Conservation (phyloP, 345 rosid genomes). For the Iberis pinnata region DNA sequence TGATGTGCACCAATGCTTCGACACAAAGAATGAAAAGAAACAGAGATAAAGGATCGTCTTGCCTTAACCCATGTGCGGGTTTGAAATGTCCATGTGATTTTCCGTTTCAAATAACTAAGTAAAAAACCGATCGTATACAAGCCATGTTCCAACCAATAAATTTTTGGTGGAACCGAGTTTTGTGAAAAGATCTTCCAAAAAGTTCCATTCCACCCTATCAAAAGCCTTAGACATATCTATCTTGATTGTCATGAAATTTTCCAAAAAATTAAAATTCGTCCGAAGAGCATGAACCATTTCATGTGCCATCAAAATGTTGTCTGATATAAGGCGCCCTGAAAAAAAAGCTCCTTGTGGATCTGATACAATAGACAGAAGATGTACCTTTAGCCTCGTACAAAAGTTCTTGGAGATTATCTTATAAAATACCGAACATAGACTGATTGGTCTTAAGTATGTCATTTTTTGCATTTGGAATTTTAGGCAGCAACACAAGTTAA, state of each 20-base stretch:
- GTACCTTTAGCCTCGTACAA: not conserved
- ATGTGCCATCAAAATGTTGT: not conserved
- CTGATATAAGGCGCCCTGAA: not conserved
- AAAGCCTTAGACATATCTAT: not conserved
- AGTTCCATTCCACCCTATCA: not conserved
- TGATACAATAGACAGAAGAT: rapidly evolving
- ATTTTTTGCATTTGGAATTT: not conserved
- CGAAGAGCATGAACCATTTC: not conserved
- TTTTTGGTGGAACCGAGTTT: too few relatives aligned
- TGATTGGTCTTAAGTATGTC: not conserved
- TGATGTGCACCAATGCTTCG: too few relatives aligned
- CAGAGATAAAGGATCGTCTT: too few relatives aligned
- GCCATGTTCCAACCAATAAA: too few relatives aligned
- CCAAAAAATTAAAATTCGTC: not conserved
- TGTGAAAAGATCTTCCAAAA: too few relatives aligned
- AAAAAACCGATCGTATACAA: too few relatives aligned
- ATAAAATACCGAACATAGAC: not conserved
- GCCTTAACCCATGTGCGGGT: too few relatives aligned
- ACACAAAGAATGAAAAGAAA: too few relatives aligned
- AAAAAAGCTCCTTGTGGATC: not conserved
- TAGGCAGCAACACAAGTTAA: not conserved
- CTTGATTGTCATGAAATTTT: not conserved
- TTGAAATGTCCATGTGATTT: too few relatives aligned
- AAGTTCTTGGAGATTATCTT: not conserved
- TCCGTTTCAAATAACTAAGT: too few relatives aligned